These are phyloP conservation scores for Penicillium olsonii DNA, from an alignment of 2,329 filamentous ascomycete species.

Conservation along the genomic window DNA sequence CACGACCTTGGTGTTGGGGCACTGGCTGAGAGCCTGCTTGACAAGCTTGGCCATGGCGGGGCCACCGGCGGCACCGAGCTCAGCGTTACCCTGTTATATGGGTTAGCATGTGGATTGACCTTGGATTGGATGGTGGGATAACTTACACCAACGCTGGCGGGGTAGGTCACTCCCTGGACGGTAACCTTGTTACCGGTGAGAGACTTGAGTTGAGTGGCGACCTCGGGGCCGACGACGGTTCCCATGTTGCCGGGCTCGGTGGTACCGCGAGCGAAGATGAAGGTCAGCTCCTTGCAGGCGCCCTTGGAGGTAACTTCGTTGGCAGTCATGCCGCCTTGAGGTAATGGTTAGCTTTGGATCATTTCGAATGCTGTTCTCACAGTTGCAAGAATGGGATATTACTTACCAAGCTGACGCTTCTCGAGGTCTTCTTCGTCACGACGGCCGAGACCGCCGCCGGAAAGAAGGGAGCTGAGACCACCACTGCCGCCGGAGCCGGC, in stretches of 20 bases:
- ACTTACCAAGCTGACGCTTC: slow-evolving; percentile 1
- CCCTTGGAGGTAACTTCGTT: slow-evolving; percentile 43
- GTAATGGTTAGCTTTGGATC: slow-evolving; percentile 15
- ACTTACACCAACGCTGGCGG: slow-evolving; percentile 27
- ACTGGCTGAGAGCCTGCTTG: slow-evolving; percentile 30
- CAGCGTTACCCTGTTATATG: slow-evolving; percentile 25
- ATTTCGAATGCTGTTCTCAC: background rate
- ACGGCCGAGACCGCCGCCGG: background rate
- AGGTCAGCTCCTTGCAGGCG: slow-evolving; percentile 45
- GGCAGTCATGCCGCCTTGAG: slow-evolving; percentile 30
- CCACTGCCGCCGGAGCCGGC: background rate
- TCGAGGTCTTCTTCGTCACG: background rate
- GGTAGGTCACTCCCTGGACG: slow-evolving; percentile 37
- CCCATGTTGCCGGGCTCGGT: slow-evolving; percentile 48
- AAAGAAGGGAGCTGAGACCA: no score
- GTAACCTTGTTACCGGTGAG: slow-evolving; percentile 29
- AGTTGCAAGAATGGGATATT: background rate
- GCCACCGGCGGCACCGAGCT: slow-evolving; percentile 31
- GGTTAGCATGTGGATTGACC: background rate
- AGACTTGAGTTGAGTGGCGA: slow-evolving; percentile 27
- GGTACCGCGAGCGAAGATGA: slow-evolving; percentile 48
- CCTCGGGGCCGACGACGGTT: slow-evolving; percentile 41
- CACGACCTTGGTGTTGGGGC: slow-evolving; percentile 37
- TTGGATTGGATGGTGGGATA: background rate
- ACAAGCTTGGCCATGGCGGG: slow-evolving; percentile 33